Conservation (phyloP, 148 eudicot species). For the Rhododendron ferrugineum region DNA sequence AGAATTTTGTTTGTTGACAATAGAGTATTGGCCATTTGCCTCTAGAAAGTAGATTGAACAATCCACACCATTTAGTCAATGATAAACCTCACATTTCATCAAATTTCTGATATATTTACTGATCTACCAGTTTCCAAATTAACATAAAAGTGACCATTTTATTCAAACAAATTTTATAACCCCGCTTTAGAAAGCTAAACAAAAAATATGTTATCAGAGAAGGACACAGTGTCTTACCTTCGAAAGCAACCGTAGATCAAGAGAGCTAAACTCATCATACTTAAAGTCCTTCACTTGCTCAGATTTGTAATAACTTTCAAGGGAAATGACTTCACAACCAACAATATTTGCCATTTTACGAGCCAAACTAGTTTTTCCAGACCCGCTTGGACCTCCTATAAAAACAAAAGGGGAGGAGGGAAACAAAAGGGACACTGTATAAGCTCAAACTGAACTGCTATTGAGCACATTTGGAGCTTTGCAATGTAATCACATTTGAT, state of each 20-base stretch:
- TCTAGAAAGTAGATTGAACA: neutral
- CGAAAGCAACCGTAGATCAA: constrained; percentile 82
- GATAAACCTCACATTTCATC: constrained; percentile 1
- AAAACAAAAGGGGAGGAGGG: constrained; percentile 4
- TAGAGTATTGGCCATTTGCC: neutral
- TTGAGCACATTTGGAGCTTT: neutral
- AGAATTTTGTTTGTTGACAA: neutral
- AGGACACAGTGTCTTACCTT: constrained; percentile 42
- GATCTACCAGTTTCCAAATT: neutral
- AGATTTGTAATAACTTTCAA: constrained; percentile 90
- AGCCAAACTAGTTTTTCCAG: constrained; percentile 99
- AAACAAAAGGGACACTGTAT: constrained; percentile 3
- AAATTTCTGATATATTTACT: neutral
- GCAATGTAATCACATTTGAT: neutral
- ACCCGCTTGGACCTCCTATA: constrained; percentile 99
- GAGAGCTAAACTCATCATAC: constrained; percentile 85
- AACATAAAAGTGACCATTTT: neutral
- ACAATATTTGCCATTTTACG: constrained; percentile 98
- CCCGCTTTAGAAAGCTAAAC: neutral
- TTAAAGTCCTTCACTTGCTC: constrained; percentile 94
- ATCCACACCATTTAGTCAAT: neutral
- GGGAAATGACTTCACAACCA: constrained; percentile 97
- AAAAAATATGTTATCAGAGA: neutral
- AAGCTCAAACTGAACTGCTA: neutral
- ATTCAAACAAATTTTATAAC: neutral